Conservation (phyloP, 352 stramenopile species). For the Pythium periplocum region DNA sequence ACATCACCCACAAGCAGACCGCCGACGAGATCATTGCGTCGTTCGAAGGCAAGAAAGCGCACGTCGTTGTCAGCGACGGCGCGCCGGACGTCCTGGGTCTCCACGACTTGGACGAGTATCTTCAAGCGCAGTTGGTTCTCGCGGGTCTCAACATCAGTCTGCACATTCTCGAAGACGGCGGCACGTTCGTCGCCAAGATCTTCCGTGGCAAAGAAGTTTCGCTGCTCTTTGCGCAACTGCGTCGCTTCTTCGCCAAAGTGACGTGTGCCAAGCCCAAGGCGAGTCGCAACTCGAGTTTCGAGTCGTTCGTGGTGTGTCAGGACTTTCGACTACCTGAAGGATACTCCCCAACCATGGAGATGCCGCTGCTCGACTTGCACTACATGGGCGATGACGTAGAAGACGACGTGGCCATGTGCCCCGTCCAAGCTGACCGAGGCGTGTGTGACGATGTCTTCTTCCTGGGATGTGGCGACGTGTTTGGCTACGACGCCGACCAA, state of each 20-base stretch:
- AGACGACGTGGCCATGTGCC: conserved; percentile 19
- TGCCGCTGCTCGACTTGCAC: conserved; percentile 60
- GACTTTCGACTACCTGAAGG: conserved; percentile 45
- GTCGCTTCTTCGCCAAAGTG: conserved; percentile 62
- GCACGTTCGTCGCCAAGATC: conserved; percentile 83
- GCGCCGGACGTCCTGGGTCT: conserved; percentile 95
- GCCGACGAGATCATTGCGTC: conserved; percentile 65
- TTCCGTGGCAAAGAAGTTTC: conserved; percentile 81
- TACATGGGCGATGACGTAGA: conserved; percentile 46
- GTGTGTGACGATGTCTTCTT: conserved; percentile 64
- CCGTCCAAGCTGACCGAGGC: conserved; percentile 32
- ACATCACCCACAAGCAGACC: conserved; percentile 79
- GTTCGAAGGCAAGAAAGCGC: conserved; percentile 80
- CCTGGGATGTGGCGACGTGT: conserved; percentile 66
- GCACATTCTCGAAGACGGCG: conserved; percentile 60
- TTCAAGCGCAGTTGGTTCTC: conserved; percentile 77
- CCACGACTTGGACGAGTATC: conserved; percentile 78
- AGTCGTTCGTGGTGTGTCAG: conserved; percentile 78
- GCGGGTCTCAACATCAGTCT: conserved; percentile 77
- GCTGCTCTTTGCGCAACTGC: conserved; percentile 66
- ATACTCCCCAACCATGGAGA: conserved; percentile 60
- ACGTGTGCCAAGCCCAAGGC: conserved; percentile 82
- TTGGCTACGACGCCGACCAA: conserved; percentile 78
- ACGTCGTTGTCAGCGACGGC: conserved; percentile 98
- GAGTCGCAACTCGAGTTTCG: conserved; percentile 81